Conservation (phyloP, 805 yeast genomes). For the Dipodascus geniculatus region DNA sequence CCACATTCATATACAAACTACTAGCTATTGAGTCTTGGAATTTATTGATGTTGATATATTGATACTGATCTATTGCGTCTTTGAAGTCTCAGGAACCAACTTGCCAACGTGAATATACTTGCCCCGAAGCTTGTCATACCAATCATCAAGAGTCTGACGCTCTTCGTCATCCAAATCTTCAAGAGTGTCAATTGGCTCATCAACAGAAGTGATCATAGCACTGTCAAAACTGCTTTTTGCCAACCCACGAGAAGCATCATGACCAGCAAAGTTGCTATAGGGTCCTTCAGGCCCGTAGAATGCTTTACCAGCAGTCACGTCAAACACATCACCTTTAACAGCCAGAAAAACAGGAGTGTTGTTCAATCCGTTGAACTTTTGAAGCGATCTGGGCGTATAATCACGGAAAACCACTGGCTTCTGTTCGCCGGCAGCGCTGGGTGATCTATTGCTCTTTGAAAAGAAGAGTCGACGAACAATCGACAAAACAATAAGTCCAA, state of each 20-base stretch:
- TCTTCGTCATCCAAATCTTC: constrained; percentile 51
- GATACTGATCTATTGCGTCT: not conserved
- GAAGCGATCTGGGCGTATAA: constrained; percentile 66
- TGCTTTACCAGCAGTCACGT: constrained; percentile 64
- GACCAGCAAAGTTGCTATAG: constrained; percentile 88
- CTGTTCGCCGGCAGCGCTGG: not conserved
- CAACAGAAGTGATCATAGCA: constrained; percentile 51
- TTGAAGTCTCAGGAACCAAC: constrained; percentile 28
- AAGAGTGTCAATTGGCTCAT: constrained; percentile 67
- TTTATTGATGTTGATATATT: not conserved
- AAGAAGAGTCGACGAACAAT: not conserved
- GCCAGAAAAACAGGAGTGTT: constrained; percentile 74
- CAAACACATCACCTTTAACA: constrained; percentile 77
- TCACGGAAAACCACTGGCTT: constrained; percentile 26
- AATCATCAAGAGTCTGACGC: constrained; percentile 55
- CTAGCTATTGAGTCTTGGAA: not conserved
- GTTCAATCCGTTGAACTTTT: constrained; percentile 70
- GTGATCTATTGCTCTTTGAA: not conserved
- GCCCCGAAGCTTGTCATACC: constrained; percentile 73
- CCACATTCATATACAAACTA: not conserved
- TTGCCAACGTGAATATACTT: constrained; percentile 79
- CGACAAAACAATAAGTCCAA: not conserved
- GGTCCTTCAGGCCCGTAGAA: constrained; percentile 97
- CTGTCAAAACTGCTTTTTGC: constrained; percentile 79
- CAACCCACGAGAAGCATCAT: constrained; percentile 88